Evolutionary conservation across 2,329 filamentous ascomycete species (phyloP), one percentile per base, ranked within the genome.

Genomic region (Lithohypha guttulata): DNA sequence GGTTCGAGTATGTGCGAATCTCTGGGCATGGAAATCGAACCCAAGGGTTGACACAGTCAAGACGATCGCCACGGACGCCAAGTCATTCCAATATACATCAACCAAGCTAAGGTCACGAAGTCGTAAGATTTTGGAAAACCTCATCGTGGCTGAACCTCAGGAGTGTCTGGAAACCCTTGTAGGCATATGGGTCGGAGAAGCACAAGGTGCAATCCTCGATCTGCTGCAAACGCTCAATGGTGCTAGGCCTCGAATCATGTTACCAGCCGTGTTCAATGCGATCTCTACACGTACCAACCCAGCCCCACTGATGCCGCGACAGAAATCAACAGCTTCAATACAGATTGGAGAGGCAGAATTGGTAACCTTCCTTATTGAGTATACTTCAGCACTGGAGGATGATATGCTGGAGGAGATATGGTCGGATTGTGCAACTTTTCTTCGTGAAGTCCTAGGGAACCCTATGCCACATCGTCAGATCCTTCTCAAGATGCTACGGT

Each of bases 361-460:
- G 8, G 84, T 89, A 6, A 75, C 81, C 6, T 98, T 98, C 58
- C 62, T 96, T 30, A 83, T 94, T 6, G 83, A 91, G 46, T 98
- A 98, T 59, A 81, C 86, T 1, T 75, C 75, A 20, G 91, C 87
- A 0, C 69, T 96, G 9, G 91, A 98, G 54, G 91, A 98, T 53
- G 91, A 98, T 64, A 83, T 91, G 11, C 89, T 95, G 73, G 91
- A 98, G 53, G 91, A 98, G 60, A 94, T 98, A 34, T 98, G 91
- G 91, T 72, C 79, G 27, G 89, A 98, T 56, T 98, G 89, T 58
- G 85, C 87, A 53, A 75, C 81, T 0, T 98, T 98, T 59, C 61
- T 96, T 44, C 81, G 79, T 47, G 93, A 98, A 56, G 73, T 98
- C 19, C 69, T 98, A 19, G 78, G 81, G 17, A 98, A 98, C 54